These are phyloP conservation scores for Populus tomentosa DNA, from an alignment of 441 rosid genomes.

Conservation along the genomic window DNA sequence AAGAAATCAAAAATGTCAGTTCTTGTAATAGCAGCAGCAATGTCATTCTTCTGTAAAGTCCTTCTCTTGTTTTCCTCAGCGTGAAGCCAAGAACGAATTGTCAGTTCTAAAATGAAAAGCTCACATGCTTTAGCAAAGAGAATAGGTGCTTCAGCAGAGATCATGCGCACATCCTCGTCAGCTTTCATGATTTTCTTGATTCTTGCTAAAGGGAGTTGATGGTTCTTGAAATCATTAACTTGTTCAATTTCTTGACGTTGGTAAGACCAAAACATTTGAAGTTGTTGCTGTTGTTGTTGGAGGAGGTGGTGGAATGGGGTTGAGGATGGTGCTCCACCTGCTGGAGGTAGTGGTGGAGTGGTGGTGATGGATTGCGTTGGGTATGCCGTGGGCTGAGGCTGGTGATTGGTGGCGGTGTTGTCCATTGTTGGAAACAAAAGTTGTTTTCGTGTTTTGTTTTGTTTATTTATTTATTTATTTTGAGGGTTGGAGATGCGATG, in stretches of 20 bases:
- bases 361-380: constrained; percentile 32
- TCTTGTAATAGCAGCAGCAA: constrained; percentile 90
- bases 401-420: constrained; percentile 11
- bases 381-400: constrained; percentile 45
- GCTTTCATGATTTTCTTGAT: constrained; percentile 99
- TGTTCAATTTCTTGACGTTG: constrained; percentile 95
- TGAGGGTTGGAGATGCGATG: constrained; percentile 6
- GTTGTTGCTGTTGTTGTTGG: constrained; percentile 94
- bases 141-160: constrained; percentile 96
- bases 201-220: constrained; percentile 90
- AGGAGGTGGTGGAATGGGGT: constrained; percentile 70
- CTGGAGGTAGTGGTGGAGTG: constrained; percentile 13
- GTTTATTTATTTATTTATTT: not conserved
- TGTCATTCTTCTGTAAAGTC: constrained; percentile 93
- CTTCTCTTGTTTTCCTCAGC: constrained; percentile 96
- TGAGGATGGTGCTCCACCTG: constrained; percentile 26
- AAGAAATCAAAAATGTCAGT: constrained; percentile 94
- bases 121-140: constrained; percentile 95
- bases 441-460: not conserved
- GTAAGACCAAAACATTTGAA: constrained; percentile 87
- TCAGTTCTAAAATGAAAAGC: constrained; percentile 93
- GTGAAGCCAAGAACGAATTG: constrained; percentile 97
- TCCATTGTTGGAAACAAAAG: constrained; percentile 12
- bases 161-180: constrained; percentile 97
- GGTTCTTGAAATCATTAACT: constrained; percentile 90